Evolutionary conservation across 2,329 filamentous ascomycete species (phyloP).

Genomic region (Malbranchea cinnamomea): DNA sequence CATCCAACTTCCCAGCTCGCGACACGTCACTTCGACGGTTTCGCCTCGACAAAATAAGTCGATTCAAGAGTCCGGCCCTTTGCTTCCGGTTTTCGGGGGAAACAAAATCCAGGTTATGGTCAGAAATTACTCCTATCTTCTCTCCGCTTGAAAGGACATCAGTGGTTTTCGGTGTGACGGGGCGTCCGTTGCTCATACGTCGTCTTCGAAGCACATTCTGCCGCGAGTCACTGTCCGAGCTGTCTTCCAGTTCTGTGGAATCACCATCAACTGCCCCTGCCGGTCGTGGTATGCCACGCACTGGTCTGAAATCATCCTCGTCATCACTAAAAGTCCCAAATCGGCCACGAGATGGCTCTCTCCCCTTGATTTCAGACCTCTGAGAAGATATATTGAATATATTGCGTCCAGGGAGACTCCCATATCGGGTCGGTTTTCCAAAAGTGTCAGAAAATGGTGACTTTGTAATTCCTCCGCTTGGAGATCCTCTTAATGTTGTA

Average conservation of each 20-base stretch:
- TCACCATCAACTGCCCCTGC: conserved; percentile 45
- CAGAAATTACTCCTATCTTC: conserved; percentile 21
- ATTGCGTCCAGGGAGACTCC: too few species aligned
- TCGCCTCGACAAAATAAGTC: conserved; percentile 16
- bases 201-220: conserved; percentile 15
- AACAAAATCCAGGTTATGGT: too few species aligned
- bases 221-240: conserved; percentile 35
- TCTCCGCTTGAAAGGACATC: conserved; percentile 37
- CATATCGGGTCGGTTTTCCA: conserved; percentile 40
- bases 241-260: conserved; percentile 47
- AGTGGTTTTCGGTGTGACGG: too few species aligned
- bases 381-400: too few species aligned
- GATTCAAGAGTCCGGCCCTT: conserved; percentile 19
- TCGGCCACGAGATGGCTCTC: conserved; percentile 37
- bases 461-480: conserved; percentile 18
- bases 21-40: conserved; percentile 14
- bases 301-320: conserved; percentile 41
- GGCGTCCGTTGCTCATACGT: too few species aligned
- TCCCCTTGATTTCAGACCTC: conserved; percentile 33
- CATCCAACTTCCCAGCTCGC: conserved; percentile 40
- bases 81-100: too few species aligned
- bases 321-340: conserved; percentile 64
- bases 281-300: conserved; percentile 45
- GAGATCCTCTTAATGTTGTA: conserved; percentile 35
- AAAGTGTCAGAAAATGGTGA: conserved; percentile 27